A percentile compares a stretch with the other conserved stretches of the same genome.
These are phyloP conservation scores for Colletotrichum tropicale DNA, from an alignment of 2,329 filamentous ascomycete species.

Conservation along the genomic window DNA sequence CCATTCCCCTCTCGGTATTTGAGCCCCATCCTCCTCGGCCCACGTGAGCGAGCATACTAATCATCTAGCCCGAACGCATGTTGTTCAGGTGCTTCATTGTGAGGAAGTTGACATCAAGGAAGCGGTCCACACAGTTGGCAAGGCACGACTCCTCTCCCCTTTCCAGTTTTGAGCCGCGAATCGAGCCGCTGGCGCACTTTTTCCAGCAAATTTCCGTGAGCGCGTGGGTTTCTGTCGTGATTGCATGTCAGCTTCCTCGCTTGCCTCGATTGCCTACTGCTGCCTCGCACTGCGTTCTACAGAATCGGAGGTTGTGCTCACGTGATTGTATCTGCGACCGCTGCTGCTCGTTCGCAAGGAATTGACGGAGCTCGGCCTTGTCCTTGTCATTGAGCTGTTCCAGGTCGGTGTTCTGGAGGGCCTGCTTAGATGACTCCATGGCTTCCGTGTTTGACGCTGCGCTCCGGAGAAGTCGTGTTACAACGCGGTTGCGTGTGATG, in stretches of 20 bases:
- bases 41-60: not conserved
- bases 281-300: not conserved
- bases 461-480: not conserved
- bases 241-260: not conserved
- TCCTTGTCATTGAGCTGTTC: constrained; percentile 80
- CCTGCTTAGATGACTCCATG: constrained; percentile 40
- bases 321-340: constrained; percentile 72
- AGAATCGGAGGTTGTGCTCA: constrained; percentile 45
- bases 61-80: constrained; percentile 39
- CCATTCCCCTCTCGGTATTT: not conserved
- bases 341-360: constrained; percentile 83
- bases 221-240: constrained; percentile 53
- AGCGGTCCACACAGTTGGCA: constrained; percentile 91
- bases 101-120: constrained; percentile 85
- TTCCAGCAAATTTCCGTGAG: constrained; percentile 85
- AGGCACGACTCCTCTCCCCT: constrained; percentile 82
- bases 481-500: not conserved
- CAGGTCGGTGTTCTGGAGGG: constrained; percentile 65
- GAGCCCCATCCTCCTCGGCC: not conserved
- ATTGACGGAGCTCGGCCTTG: constrained; percentile 86
- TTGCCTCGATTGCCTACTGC: not conserved
- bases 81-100: constrained; percentile 85
- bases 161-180: constrained; percentile 76
- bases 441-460: not conserved
- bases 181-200: constrained; percentile 82